phyloP scores from a whole-genome alignment of 139 green algal species.

The Spirogloea muscicola region DNA sequence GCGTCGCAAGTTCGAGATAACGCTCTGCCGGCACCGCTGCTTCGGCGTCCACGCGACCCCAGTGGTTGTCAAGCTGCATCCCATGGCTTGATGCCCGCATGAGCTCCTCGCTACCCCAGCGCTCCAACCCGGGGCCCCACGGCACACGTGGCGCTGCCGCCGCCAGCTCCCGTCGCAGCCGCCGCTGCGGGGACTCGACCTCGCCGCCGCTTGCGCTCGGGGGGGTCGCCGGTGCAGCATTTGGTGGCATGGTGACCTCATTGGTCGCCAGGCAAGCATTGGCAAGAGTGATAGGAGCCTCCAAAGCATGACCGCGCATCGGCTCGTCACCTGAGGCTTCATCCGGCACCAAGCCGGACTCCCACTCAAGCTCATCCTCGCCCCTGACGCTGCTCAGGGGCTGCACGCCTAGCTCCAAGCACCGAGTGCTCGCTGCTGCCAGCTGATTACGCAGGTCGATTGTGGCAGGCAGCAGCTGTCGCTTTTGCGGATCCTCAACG shows the following conservation, averaged over 20 bases:
- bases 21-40: constrained; percentile 20
- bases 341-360: too few relatives aligned
- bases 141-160: constrained; percentile 5
- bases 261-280: too few relatives aligned
- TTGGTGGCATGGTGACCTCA: too few relatives aligned
- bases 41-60: constrained; percentile 21
- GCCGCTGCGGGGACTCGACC: background rate
- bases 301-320: too few relatives aligned
- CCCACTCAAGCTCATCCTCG: constrained; percentile 18
- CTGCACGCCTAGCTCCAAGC: constrained; percentile 5
- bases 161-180: too few relatives aligned
- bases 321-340: too few relatives aligned
- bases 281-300: too few relatives aligned
- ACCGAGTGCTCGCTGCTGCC: background rate
- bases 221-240: too few relatives aligned
- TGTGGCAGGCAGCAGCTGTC: constrained; percentile 16
- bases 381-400: background rate
- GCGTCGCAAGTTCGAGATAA: constrained; percentile 20
- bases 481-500: too few relatives aligned
- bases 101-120: constrained; percentile 15
- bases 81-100: constrained; percentile 25
- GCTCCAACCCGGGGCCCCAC: constrained; percentile 23
- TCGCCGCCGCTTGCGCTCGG: too few relatives aligned
- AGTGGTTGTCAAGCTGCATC: constrained; percentile 42
- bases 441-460: constrained; percentile 36